These are phyloP conservation scores for Ceratobasidium sp. DNA, from an alignment of 1,284 basidiomycete species.

Conservation along the genomic window DNA sequence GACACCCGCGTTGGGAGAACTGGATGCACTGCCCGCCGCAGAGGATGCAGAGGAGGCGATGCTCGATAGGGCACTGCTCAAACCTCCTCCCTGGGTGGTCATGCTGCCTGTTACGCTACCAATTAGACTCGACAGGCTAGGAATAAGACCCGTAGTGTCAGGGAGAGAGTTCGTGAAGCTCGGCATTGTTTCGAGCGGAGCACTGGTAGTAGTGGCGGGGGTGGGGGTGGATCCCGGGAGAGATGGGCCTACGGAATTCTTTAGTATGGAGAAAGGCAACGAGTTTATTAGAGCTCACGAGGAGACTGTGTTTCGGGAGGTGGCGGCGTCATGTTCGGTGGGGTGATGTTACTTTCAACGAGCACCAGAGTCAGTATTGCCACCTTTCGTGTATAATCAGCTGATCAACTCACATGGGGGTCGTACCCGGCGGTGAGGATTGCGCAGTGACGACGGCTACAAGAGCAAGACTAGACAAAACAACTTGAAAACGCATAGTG, in stretches of 20 bases:
- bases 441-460: conserved; percentile 27
- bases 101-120: conserved; percentile 1
- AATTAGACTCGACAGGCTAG: not conserved
- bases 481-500: conserved; percentile 31
- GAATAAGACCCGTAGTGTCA: not conserved
- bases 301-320: conserved; percentile 39
- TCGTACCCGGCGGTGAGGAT: not conserved
- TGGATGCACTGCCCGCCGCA: not conserved
- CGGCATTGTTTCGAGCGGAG: conserved; percentile 15
- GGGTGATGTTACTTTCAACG: conserved; percentile 13
- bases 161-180: conserved; percentile 7
- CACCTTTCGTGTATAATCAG: not conserved
- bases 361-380: not conserved
- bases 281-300: conserved; percentile 1
- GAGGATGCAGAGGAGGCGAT: not conserved
- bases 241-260: conserved; percentile 1
- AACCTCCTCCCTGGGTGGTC: not conserved
- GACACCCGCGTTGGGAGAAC: conserved; percentile 23
- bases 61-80: not conserved
- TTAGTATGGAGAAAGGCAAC: not conserved
- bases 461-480: conserved; percentile 23
- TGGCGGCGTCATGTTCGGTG: conserved; percentile 24
- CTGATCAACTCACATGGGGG: conserved; percentile 17
- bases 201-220: conserved; percentile 4
- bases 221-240: too few relatives aligned